Base-by-base conservation (phyloP, 306 rosid species). In the Quercus aquifolioides region DNA sequence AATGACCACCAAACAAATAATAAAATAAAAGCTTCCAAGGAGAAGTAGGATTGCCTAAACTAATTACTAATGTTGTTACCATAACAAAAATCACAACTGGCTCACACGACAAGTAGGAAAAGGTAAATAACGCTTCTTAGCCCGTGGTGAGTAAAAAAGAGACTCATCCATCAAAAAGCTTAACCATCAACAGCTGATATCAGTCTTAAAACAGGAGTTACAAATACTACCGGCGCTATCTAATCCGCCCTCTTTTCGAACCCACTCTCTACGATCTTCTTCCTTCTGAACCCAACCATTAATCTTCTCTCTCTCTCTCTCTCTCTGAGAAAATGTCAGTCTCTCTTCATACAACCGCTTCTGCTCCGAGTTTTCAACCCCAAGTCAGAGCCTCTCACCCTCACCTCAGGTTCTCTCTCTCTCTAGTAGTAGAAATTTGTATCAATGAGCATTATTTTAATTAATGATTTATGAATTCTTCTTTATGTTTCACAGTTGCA, bases 341-440 rank as follows among this genome's bases (percentile, higher is more conserved):
- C 58, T 83, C 91, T 70, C 84, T 91, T 38, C 86, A 81, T 67
- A 77, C 93, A 14, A 75, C 88, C 23, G 80, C 81, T 67, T 82
- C 80, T 31, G 35, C 85, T 17, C 92, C 87, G 31, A 83, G 82
- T 43, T 21, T 89, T 75, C 89, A 85, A 10, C 82, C 85, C 59
- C 88, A 70, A 57, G 74, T 71, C 51, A 76, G 81, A 68, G 74
- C 81, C 79, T 76, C 86, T 59, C 85, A 59, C 31, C 81, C 85
- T 64, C 82, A 89, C 81, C 86, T 74, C 76, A 88, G 95, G 95
- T 94, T 77, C 57, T 87, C 78, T 76, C 74, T 23, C 69, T 63
- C 52, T 21, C 54, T 68, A 4, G 1, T 13, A 19, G 35, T 11
- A 4, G 55, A 77, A 54, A 73, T 76, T 41, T 10, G 15, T 71